Percentiles rank a stretch among this genome's conserved stretches.
Conservation (phyloP, 2,329 filamentous ascomycete species). For the Phyllosticta citrichinensis region DNA sequence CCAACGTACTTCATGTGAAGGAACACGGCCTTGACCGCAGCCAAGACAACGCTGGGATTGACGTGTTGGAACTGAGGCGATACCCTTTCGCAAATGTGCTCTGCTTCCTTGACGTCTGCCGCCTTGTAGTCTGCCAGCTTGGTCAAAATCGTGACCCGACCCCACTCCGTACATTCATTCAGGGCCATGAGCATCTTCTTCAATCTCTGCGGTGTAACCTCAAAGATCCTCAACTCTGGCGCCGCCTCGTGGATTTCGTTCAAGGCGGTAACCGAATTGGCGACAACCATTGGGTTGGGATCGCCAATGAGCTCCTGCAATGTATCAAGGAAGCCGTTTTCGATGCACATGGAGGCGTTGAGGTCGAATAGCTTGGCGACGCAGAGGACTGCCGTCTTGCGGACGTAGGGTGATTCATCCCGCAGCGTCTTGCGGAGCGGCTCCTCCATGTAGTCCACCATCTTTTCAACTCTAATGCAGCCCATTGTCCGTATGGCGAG, state of each 20-base stretch:
- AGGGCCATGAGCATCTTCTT: conserved; percentile 95
- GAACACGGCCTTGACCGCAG: conserved; percentile 97
- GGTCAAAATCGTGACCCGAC: conserved; percentile 82
- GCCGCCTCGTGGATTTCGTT: conserved; percentile 85
- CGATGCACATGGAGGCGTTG: conserved; percentile 83
- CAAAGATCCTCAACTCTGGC: conserved; percentile 78
- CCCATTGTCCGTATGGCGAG: conserved; percentile 97
- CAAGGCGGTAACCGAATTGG: conserved; percentile 89
- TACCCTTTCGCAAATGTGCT: conserved; percentile 96
- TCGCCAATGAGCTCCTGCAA: conserved; percentile 95
- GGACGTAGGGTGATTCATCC: conserved; percentile 96
- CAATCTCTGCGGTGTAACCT: conserved; percentile 70
- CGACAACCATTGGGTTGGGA: conserved; percentile 97
- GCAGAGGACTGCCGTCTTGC: conserved; percentile 95
- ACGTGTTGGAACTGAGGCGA: conserved; percentile 97
- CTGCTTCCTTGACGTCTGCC: conserved; percentile 83
- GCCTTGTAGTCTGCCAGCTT: conserved; percentile 84
- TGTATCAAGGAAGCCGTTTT: conserved; percentile 91
- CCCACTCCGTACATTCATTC: conserved; percentile 98
- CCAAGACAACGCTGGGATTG: conserved; percentile 90
- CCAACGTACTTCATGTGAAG: conserved; percentile 85
- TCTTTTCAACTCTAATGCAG: conserved; percentile 96
- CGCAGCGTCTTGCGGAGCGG: conserved; percentile 88
- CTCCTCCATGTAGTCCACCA: conserved; percentile 99
- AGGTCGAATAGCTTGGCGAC: conserved; percentile 97